phyloP scores from a whole-genome alignment of 768 basidiomycete genomes.

The Podaxis sp. region DNA sequence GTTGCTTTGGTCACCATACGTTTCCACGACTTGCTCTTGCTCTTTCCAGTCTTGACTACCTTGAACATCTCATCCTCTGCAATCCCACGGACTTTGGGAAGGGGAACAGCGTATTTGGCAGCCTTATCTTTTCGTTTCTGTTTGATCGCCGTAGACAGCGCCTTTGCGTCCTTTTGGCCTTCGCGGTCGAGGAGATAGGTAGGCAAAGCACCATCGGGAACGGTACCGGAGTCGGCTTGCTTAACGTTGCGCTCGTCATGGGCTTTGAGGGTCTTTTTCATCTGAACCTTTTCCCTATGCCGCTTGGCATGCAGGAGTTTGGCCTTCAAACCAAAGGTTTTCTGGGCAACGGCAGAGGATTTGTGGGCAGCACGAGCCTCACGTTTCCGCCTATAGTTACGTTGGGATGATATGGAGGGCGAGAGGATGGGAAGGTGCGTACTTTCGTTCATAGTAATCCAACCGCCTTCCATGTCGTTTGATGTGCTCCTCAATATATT shows the following conservation, averaged over 20 bases:
- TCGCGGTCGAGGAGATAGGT: slow-evolving; percentile 96
- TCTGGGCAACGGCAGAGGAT: slow-evolving; percentile 84
- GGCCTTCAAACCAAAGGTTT: slow-evolving; percentile 94
- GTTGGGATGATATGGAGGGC: slow-evolving; percentile 4
- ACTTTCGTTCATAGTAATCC: slow-evolving; percentile 97
- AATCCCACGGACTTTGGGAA: slow-evolving; percentile 96
- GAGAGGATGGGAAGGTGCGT: slow-evolving; percentile 28
- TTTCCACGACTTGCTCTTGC: slow-evolving; percentile 96
- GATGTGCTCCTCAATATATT: slow-evolving; percentile 99
- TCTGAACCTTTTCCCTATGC: slow-evolving; percentile 95
- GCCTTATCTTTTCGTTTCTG: slow-evolving; percentile 99
- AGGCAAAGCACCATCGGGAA: slow-evolving; percentile 89
- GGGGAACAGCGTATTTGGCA: slow-evolving; percentile 93
- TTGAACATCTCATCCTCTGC: slow-evolving; percentile 99
- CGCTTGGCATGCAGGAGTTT: slow-evolving; percentile 97
- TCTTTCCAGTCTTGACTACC: slow-evolving; percentile 97
- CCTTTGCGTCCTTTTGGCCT: slow-evolving; percentile 97
- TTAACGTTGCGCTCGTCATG: slow-evolving; percentile 99
- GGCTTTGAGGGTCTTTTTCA: slow-evolving; percentile 99
- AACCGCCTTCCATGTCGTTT: slow-evolving; percentile 94
- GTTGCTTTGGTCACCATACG: slow-evolving; percentile 99
- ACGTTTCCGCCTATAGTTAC: slow-evolving; percentile 64
- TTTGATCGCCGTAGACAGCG: slow-evolving; percentile 93
- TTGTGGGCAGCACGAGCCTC: slow-evolving; percentile 77
- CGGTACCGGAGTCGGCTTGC: slow-evolving; percentile 78